Conservation (phyloP, 768 basidiomycete genomes). For the Lactarius hengduanensis region DNA sequence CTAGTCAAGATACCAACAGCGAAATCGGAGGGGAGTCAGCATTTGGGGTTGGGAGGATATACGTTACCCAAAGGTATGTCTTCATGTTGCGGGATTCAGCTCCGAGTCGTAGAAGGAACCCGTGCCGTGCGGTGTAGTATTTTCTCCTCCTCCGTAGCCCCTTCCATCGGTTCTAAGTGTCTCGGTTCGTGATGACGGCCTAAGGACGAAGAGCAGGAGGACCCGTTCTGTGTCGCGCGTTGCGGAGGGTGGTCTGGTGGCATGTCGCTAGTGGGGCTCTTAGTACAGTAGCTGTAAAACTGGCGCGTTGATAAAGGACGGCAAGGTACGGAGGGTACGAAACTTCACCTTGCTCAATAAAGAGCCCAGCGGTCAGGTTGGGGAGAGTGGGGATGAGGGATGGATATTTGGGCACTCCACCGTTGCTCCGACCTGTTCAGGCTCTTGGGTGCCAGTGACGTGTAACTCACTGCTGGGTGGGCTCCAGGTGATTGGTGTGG, state of each 20-base stretch:
- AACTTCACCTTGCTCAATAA: not conserved
- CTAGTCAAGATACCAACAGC: not conserved
- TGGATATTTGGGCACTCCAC: no score
- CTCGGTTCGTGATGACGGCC: not conserved
- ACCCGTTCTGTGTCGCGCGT: not conserved
- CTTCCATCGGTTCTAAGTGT: not conserved
- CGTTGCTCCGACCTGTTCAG: no score
- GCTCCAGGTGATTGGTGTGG: no score
- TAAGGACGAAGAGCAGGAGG: not conserved
- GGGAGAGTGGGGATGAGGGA: not conserved
- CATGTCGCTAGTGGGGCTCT: not conserved
- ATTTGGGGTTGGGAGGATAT: not conserved
- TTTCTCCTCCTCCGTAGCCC: not conserved
- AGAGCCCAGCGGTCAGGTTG: not conserved
- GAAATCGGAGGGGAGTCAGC: not conserved
- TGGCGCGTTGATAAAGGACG: not conserved
- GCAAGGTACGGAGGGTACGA: not conserved
- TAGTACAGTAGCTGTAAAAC: no score
- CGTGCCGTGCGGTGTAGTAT: not conserved
- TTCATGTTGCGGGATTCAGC: not conserved
- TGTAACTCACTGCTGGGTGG: no score
- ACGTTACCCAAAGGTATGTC: not conserved
- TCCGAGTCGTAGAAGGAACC: not conserved
- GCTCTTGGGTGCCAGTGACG: no score
- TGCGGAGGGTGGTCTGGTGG: not conserved